Evolutionary conservation across 1,284 basidiomycete genomes (phyloP).

Genomic region (Phellopilus nigrolimitatus): DNA sequence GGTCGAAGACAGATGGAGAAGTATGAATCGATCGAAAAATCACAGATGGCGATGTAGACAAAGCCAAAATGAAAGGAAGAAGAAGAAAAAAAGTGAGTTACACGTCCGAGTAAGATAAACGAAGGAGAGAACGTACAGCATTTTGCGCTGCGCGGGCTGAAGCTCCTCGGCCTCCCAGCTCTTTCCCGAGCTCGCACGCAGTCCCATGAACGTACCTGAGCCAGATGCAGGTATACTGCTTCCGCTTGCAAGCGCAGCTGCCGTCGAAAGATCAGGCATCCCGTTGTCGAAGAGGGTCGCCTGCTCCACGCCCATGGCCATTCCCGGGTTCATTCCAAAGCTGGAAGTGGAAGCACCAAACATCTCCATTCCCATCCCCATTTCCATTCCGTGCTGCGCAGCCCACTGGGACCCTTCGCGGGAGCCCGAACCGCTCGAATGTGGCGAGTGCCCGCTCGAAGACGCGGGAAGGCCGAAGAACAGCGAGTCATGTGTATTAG

Average conservation of each 20-base stretch:
- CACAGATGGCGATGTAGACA: too few relatives aligned
- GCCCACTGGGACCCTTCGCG: background rate
- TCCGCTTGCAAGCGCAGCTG: background rate
- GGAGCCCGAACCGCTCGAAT: background rate
- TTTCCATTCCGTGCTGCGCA: background rate
- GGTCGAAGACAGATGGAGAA: too few relatives aligned
- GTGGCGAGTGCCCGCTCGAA: background rate
- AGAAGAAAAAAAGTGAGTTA: too few relatives aligned
- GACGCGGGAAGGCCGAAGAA: conserved; percentile 3
- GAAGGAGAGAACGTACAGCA: conserved; percentile 34
- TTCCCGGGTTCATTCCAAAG: background rate
- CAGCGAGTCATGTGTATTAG: background rate
- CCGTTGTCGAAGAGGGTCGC: background rate
- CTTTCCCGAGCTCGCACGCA: conserved; percentile 18
- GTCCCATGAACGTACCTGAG: background rate
- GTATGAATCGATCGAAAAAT: too few relatives aligned
- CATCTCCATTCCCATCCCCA: background rate
- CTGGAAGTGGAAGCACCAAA: background rate
- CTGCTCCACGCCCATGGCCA: background rate
- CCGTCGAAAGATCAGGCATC: background rate
- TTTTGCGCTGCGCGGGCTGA: conserved; percentile 33
- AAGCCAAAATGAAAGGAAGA: too few relatives aligned
- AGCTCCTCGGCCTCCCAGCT: conserved; percentile 30
- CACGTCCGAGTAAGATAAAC: background rate
- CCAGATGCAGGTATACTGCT: background rate